Evolutionary conservation across 257 asterid species (phyloP).

Genomic region (Salvia splendens): DNA sequence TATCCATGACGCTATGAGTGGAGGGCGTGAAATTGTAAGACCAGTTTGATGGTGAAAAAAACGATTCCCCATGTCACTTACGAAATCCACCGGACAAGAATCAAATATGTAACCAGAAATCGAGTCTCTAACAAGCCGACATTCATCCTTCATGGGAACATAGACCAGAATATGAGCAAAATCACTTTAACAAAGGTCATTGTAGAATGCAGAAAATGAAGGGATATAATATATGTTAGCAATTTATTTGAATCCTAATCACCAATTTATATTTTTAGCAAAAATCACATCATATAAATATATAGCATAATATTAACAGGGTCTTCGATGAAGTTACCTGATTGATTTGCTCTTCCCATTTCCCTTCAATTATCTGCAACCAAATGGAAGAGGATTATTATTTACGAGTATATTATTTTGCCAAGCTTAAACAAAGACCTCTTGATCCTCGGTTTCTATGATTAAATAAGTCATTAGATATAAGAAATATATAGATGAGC

Average conservation of each 20-base stretch:
- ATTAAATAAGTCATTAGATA: conserved; percentile 7
- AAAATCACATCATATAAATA: neutral
- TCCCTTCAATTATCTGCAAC: conserved; percentile 85
- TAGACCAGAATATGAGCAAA: conserved; percentile 23
- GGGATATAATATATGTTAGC: neutral
- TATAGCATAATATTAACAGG: conserved; percentile 13
- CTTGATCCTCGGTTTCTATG: neutral
- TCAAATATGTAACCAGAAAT: conserved; percentile 83
- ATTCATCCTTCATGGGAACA: conserved; percentile 57
- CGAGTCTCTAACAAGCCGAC: conserved; percentile 74
- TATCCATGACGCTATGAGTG: conserved; percentile 72
- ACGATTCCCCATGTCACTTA: conserved; percentile 71
- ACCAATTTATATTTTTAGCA: neutral
- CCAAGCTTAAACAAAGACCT: conserved; percentile 13
- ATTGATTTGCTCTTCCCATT: conserved; percentile 54
- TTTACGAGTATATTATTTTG: neutral
- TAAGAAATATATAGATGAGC: neutral
- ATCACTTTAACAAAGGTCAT: conserved; percentile 3
- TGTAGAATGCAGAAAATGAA: conserved; percentile 12
- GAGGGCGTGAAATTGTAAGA: conserved; percentile 69
- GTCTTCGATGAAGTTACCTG: conserved; percentile 47
- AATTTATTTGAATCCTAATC: conserved; percentile 4
- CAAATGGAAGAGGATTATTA: conserved; percentile 24
- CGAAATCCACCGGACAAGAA: conserved; percentile 89
- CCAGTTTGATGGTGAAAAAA: conserved; percentile 78